Base-by-base conservation (phyloP, 441 rosid species). In the Pelargonium cotyledonis region DNA sequence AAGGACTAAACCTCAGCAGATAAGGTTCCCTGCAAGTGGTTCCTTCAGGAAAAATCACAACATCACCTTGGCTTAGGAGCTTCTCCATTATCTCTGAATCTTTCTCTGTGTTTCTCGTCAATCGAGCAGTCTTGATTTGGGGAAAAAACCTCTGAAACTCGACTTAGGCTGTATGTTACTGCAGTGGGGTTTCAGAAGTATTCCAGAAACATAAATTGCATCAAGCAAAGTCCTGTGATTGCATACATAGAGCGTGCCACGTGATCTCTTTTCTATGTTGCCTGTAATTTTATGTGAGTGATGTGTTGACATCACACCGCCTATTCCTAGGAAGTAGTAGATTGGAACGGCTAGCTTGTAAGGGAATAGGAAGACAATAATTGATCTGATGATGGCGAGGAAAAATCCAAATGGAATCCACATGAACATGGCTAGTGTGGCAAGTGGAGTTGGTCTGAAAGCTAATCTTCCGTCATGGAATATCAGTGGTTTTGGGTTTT, bases 11-110 rank as follows among this genome's bases (percentile, higher is more conserved):
- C 76, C 97, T 79, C 12, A 91, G 80, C 69, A 91, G 76, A 68
- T 79, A 86, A 2, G 92, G 96, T 69, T 89, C 90, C 74, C 93
- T 77, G 73, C 95, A 89, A 8, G 96, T 89, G n/a, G 96, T 88
- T 40, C 92, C 93, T 79, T 91, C 92, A 0, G 93, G 92, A 70
- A 89, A 89, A 65, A 89, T 85, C 69, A 84, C 88, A 1, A 88
- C 76, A 71, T 88, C 81, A 3, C 85, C 85, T 65, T 74, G 73
- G 41, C 79, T 73, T 65, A 88, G 68, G 66, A 78, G 57, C 47
- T 57, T 70, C 70, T 73, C 71, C 86, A 89, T 84, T 9, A 72
- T 21, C 71, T 76, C 66, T 51, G 76, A 72, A 68, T 91, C 96
- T 70, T 44, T 66, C 41, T 73, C 78, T 1, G 86, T 68, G 65